Evolutionary conservation across 768 basidiomycete species (phyloP).

Genomic region (Panus rudis): DNA sequence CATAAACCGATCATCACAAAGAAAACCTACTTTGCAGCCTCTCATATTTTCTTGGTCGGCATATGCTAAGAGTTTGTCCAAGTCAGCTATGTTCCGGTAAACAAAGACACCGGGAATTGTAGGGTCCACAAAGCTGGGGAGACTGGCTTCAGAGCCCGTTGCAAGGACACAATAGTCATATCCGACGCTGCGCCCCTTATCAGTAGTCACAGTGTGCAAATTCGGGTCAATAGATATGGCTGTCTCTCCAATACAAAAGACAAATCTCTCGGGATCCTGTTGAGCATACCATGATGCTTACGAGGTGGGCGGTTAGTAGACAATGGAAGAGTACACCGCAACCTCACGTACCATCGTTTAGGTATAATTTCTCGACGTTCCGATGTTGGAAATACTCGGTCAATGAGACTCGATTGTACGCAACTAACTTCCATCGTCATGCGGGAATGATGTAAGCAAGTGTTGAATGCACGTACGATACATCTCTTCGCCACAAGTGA

Average conservation of each 20-base stretch:
- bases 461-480: conserved; percentile 21
- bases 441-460: not conserved
- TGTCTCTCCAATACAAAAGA: conserved; percentile 43
- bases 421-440: conserved; percentile 24
- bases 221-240: conserved; percentile 33
- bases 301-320: conserved; percentile 2
- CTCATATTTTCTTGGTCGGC: conserved; percentile 31
- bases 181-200: conserved; percentile 33
- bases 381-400: conserved; percentile 62
- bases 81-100: conserved; percentile 65
- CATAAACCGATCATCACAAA: not conserved
- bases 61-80: conserved; percentile 58
- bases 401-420: conserved; percentile 50
- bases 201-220: conserved; percentile 39
- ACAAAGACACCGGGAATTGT: conserved; percentile 55
- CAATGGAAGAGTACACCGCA: conserved; percentile 12
- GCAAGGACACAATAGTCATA: conserved; percentile 65
- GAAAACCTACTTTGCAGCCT: conserved; percentile 9
- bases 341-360: conserved; percentile 36
- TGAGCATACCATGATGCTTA: conserved; percentile 49
- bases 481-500: conserved; percentile 54
- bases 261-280: conserved; percentile 50
- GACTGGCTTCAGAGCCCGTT: conserved; percentile 59
- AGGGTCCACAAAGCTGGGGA: conserved; percentile 50
- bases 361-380: conserved; percentile 50